A percentile compares a stretch with the other conserved stretches of the same genome.
Evolutionary conservation across 2,329 filamentous ascomycete species (phyloP).

Genomic region (Exserohilum turcica): DNA sequence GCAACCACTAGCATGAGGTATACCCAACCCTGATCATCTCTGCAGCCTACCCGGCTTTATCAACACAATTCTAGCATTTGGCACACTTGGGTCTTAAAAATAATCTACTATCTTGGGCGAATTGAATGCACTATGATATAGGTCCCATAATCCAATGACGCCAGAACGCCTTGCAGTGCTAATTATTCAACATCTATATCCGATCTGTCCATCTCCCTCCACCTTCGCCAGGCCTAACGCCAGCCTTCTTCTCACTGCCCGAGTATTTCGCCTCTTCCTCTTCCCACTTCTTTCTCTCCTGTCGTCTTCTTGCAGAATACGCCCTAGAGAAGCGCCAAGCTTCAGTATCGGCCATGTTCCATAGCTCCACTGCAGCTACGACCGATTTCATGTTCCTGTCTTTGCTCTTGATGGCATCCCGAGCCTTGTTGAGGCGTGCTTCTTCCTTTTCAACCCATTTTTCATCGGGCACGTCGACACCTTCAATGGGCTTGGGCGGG

Average conservation of each 20-base stretch:
- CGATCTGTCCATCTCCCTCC: conserved; percentile 45
- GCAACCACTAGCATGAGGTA: too few species aligned
- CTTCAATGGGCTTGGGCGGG: conserved; percentile 56
- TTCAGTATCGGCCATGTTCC: conserved; percentile 72
- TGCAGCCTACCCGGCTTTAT: too few species aligned
- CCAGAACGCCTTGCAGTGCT: conserved; percentile 1
- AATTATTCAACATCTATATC: conserved; percentile 1
- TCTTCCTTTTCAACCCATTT: conserved; percentile 62
- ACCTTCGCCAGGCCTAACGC: conserved; percentile 52
- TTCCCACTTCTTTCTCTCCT: conserved; percentile 72
- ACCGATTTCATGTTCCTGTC: conserved; percentile 35
- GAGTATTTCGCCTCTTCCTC: conserved; percentile 69
- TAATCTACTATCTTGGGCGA: background rate
- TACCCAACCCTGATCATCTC: too few species aligned
- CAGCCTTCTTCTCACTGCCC: conserved; percentile 60
- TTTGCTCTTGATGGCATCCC: conserved; percentile 48
- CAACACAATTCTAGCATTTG: too few species aligned
- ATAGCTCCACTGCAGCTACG: conserved; percentile 54
- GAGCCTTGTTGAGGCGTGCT: conserved; percentile 60
- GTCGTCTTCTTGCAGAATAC: conserved; percentile 64
- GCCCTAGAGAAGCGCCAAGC: conserved; percentile 76
- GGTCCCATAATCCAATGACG: background rate
- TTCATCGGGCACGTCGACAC: conserved; percentile 56
- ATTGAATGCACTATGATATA: background rate
- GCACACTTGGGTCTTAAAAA: background rate